Evolutionary conservation across 306 rosid species (phyloP).

Genomic region (Cajanus cajan): DNA sequence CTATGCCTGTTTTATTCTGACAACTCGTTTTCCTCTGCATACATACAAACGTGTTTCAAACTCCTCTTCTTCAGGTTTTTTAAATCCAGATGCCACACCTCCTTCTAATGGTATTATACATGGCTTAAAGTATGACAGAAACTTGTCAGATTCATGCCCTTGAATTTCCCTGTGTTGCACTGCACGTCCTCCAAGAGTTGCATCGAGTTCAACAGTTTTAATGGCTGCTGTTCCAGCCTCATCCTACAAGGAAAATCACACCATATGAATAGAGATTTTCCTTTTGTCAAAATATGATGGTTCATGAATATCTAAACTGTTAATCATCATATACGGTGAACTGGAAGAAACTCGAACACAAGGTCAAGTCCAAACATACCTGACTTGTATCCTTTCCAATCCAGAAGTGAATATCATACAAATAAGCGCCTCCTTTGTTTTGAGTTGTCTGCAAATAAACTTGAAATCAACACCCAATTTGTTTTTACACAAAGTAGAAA

Average conservation of each 20-base stretch:
- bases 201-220: slow-evolving; percentile 91
- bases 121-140: slow-evolving; percentile 95
- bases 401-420: slow-evolving; percentile 95
- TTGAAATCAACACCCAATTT: slow-evolving; percentile 18
- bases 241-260: slow-evolving; percentile 58
- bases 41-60: slow-evolving; percentile 81
- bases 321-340: background rate
- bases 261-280: background rate
- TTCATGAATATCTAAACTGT: background rate
- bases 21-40: slow-evolving; percentile 98
- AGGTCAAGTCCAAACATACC: slow-evolving; percentile 47
- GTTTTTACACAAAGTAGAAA: background rate
- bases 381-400: slow-evolving; percentile 98
- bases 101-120: slow-evolving; percentile 98
- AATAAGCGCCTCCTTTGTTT: slow-evolving; percentile 84
- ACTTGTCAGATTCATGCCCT: slow-evolving; percentile 96
- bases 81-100: slow-evolving; percentile 87
- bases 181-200: slow-evolving; percentile 94
- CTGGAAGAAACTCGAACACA: slow-evolving; percentile 1
- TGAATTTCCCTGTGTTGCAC: slow-evolving; percentile 96
- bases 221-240: slow-evolving; percentile 98
- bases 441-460: slow-evolving; percentile 73
- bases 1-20: slow-evolving; percentile 93
- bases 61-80: slow-evolving; percentile 70
- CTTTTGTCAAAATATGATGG: background rate